Evolutionary conservation across 805 yeast species (phyloP).

Genomic region (Candida fluviatilis): DNA sequence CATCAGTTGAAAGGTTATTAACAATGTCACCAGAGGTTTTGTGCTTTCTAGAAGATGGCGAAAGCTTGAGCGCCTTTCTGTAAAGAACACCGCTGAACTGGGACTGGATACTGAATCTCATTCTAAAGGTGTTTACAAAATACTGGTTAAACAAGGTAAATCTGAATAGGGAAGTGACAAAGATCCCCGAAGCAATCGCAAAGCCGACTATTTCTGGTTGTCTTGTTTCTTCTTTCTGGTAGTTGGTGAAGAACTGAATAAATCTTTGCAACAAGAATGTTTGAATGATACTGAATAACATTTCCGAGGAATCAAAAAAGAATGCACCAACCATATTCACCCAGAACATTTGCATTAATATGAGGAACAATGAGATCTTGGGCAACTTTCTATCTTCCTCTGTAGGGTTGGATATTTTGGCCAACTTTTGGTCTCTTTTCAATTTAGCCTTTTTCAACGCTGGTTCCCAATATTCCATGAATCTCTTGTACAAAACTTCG

Average conservation of each 20-base stretch:
- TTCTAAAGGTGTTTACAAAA: constrained; percentile 9
- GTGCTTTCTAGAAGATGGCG: constrained; percentile 25
- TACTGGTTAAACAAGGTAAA: constrained; percentile 18
- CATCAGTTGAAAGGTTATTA: constrained; percentile 28
- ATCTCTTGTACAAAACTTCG: constrained; percentile 13
- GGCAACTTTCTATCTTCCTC: not conserved
- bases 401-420: not conserved
- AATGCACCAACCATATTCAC: constrained; percentile 15
- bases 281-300: constrained; percentile 50
- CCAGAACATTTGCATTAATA: constrained; percentile 22
- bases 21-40: constrained; percentile 30
- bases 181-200: constrained; percentile 19
- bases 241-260: constrained; percentile 47
- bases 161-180: constrained; percentile 18
- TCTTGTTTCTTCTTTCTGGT: constrained; percentile 37
- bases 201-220: constrained; percentile 24
- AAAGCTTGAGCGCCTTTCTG: constrained; percentile 22
- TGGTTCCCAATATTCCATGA: constrained; percentile 19
- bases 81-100: constrained; percentile 22
- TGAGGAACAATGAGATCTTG: constrained; percentile 11
- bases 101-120: constrained; percentile 14
- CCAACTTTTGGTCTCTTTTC: constrained; percentile 1
- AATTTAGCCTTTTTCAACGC: constrained; percentile 11
- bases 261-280: constrained; percentile 73
- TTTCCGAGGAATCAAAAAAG: constrained; percentile 16